A percentile compares a stretch with the other conserved stretches of the same genome.
Evolutionary conservation across 805 yeast genomes (phyloP).

Genomic region (Starmera amethionina): DNA sequence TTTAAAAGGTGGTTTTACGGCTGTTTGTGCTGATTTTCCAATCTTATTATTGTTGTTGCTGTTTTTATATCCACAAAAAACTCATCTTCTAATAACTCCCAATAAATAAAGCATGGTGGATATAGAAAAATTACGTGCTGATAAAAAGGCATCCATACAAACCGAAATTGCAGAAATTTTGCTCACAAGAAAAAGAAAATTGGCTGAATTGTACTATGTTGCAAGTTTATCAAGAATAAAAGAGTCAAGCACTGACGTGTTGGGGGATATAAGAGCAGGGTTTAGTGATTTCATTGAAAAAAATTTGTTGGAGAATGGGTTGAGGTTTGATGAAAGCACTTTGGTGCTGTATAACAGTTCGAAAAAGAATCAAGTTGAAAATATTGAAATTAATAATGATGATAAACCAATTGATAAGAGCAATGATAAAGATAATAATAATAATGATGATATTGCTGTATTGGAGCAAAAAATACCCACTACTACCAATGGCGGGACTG

Average conservation of each 20-base stretch:
- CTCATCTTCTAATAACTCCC: too few species aligned
- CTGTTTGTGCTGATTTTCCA: neutral
- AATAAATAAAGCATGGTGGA: slow-evolving; percentile 6
- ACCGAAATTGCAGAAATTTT: slow-evolving; percentile 28
- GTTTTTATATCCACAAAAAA: neutral
- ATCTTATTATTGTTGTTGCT: neutral
- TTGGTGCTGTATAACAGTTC: slow-evolving; percentile 7
- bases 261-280: slow-evolving; percentile 27
- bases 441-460: too few species aligned
- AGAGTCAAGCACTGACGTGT: slow-evolving; percentile 26
- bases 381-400: too few species aligned
- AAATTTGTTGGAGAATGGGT: slow-evolving; percentile 42
- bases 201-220: slow-evolving; percentile 53
- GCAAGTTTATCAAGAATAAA: slow-evolving; percentile 39
- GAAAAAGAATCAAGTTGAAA: neutral
- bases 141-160: slow-evolving; percentile 34
- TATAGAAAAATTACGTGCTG: slow-evolving; percentile 26
- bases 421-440: too few species aligned
- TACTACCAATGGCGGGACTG: too few species aligned
- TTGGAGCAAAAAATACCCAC: too few species aligned
- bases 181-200: slow-evolving; percentile 42
- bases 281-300: slow-evolving; percentile 36
- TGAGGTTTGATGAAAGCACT: slow-evolving; percentile 23
- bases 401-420: too few species aligned
- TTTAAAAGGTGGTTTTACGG: neutral